Conservation (phyloP, 306 rosid species). For the Trifolium pratense region DNA sequence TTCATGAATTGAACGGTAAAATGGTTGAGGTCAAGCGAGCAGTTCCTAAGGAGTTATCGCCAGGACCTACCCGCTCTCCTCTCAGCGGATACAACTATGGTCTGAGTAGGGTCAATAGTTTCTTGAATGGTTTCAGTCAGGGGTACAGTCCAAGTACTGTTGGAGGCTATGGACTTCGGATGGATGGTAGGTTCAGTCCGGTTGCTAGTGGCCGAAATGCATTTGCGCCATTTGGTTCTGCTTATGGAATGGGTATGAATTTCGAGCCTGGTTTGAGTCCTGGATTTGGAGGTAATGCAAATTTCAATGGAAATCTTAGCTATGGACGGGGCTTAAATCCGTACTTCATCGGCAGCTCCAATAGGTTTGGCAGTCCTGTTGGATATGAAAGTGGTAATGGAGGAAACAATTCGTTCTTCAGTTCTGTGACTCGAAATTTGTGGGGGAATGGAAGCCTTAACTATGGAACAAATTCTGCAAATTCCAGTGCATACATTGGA, state of each 20-base stretch:
- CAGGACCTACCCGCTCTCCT: conserved; percentile 88
- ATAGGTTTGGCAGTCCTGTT: conserved; percentile 64
- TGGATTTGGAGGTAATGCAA: conserved; percentile 79
- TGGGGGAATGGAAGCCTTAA: conserved; percentile 88
- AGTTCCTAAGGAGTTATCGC: conserved; percentile 96
- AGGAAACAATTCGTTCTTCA: conserved; percentile 81
- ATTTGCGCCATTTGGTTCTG: conserved; percentile 78
- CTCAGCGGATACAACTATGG: conserved; percentile 76
- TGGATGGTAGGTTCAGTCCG: conserved; percentile 90
- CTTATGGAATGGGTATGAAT: conserved; percentile 86
- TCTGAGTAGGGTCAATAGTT: conserved; percentile 80
- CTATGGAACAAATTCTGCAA: conserved; percentile 72
- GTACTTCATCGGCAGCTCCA: conserved; percentile 71
- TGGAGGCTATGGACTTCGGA: conserved; percentile 82
- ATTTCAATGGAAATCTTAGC: conserved; percentile 66
- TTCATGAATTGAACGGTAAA: conserved; percentile 96
- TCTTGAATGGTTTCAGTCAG: conserved; percentile 81
- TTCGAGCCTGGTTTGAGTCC: conserved; percentile 81
- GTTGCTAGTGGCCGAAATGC: conserved; percentile 81
- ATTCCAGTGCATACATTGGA: conserved; percentile 70
- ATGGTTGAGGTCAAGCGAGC: conserved; percentile 99
- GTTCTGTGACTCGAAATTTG: conserved; percentile 73
- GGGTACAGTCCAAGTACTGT: conserved; percentile 75
- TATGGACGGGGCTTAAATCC: conserved; percentile 86
- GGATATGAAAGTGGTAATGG: conserved; percentile 79